These are phyloP conservation scores for Peniophora sp. DNA, from an alignment of 1,284 basidiomycete species.

Conservation along the genomic window DNA sequence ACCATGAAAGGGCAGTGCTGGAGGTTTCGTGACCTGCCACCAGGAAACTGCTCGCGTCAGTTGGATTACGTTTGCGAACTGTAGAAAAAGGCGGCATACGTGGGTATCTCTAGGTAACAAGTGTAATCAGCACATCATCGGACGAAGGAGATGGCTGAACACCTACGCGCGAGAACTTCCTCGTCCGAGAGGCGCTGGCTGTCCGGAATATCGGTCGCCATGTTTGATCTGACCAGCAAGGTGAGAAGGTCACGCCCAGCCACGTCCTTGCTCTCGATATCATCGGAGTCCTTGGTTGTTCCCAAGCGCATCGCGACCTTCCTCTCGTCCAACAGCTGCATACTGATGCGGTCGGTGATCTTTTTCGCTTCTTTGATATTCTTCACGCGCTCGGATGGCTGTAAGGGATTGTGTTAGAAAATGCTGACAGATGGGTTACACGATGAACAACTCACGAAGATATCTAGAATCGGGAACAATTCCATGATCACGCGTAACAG, in stretches of 20 bases:
- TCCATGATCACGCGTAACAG: conserved; percentile 12
- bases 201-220: conserved; percentile 47
- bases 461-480: conserved; percentile 1
- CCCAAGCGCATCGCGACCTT: conserved; percentile 21
- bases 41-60: conserved; percentile 28
- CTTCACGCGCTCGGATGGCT: conserved; percentile 8
- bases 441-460: not conserved
- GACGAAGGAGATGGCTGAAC: not conserved
- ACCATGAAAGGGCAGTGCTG: conserved; percentile 39
- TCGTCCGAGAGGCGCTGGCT: conserved; percentile 58
- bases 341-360: conserved; percentile 22
- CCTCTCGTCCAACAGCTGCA: conserved; percentile 34
- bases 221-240: conserved; percentile 54
- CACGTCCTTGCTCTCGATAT: conserved; percentile 19
- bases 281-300: conserved; percentile 1
- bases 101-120: conserved; percentile 37
- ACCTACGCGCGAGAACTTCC: conserved; percentile 68
- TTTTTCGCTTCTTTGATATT: not conserved
- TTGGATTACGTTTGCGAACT: not conserved
- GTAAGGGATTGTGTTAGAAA: not conserved
- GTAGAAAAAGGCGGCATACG: conserved; percentile 11
- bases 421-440: not conserved
- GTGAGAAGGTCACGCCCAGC: conserved; percentile 39
- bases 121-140: not conserved
- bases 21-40: conserved; percentile 36